Base-by-base conservation (phyloP, 192 early-diverging fungal species). In the Coemansia sp. region DNA sequence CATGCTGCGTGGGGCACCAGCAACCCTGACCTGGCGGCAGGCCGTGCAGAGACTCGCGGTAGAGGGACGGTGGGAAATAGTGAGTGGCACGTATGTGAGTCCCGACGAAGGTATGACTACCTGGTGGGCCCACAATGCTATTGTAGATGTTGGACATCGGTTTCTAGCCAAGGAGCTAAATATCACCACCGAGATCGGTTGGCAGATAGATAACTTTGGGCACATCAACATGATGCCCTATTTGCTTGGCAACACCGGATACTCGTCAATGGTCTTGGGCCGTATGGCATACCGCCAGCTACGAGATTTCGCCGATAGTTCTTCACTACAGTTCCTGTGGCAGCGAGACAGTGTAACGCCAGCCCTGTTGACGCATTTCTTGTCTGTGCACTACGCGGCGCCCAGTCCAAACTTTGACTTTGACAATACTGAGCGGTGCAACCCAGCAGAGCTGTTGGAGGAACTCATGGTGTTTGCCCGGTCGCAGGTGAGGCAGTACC, bases 191-290 rank as follows among this genome's bases (percentile, higher is more conserved):
- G 19, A 44, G 7, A 67, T 77, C 12, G 75, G 38, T 0, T 82
- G 80, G 80, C 80, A 82, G 75, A 67, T 82, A 36, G 80, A 82
- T 53, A 73, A 67, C 53, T 82, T 82, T 51, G 80, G 80, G 11
- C 80, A 82, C 46, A 42, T 53, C 25, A 44, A 39, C 48, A 65
- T 59, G 27, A 44, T 63, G 72, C 64, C 80, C 8, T 69, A 77
- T 14, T 50, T 77, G 65, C 68, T 77, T 21, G 31, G 61, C 34
- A 77, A 72, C 75, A n/a, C 75, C 1, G 80, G 80, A 1, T 77
- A 68, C 72, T n/a, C 11, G 15, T 10, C 25, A 12, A 36, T 77
- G 57, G 50, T 82, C 1, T 19, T 82, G 44, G 75, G 80, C 10
- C 80, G 80, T 66, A 82, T 82, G 80, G 71, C 36, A 6, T 77